phyloP scores from a whole-genome alignment of 1,139 yeast genomes.

The Saccharomyces hybrid region DNA sequence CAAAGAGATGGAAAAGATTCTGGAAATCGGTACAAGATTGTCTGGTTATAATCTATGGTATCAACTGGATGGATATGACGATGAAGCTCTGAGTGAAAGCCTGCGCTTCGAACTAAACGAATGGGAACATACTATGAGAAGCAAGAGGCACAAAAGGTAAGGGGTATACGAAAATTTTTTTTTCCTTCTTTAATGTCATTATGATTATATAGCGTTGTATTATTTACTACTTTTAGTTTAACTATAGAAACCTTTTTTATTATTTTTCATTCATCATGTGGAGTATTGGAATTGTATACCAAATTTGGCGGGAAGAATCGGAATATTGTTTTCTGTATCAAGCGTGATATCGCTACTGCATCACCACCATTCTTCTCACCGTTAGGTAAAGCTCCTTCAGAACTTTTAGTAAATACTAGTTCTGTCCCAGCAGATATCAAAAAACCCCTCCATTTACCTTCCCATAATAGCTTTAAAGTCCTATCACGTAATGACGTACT shows the following conservation, averaged over 20 bases:
- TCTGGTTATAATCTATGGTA: constrained; percentile 71
- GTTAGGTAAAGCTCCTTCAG: neutral
- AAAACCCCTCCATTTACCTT: constrained; percentile 76
- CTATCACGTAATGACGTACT: constrained; percentile 63
- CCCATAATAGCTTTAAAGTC: constrained; percentile 69
- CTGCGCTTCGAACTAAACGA: constrained; percentile 33
- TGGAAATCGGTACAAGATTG: constrained; percentile 54
- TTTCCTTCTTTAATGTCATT: neutral
- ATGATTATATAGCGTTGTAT: neutral
- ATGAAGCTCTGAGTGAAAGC: constrained; percentile 41
- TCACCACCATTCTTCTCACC: neutral
- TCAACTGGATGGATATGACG: constrained; percentile 73
- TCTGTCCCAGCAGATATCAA: constrained; percentile 70
- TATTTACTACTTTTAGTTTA: neutral
- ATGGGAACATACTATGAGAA: constrained; percentile 35
- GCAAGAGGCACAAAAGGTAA: constrained; percentile 32
- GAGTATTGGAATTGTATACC: constrained; percentile 31
- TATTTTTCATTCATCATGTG: constrained; percentile 11
- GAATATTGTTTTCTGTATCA: constrained; percentile 2
- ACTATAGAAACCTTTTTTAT: neutral
- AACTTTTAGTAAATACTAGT: constrained; percentile 9
- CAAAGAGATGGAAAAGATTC: constrained; percentile 51
- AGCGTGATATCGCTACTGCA: neutral
- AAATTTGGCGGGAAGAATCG: constrained; percentile 20
- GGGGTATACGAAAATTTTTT: neutral